Evolutionary conservation across 177 flowering plant species (phyloP).

Genomic region (Vitis hybrid): DNA sequence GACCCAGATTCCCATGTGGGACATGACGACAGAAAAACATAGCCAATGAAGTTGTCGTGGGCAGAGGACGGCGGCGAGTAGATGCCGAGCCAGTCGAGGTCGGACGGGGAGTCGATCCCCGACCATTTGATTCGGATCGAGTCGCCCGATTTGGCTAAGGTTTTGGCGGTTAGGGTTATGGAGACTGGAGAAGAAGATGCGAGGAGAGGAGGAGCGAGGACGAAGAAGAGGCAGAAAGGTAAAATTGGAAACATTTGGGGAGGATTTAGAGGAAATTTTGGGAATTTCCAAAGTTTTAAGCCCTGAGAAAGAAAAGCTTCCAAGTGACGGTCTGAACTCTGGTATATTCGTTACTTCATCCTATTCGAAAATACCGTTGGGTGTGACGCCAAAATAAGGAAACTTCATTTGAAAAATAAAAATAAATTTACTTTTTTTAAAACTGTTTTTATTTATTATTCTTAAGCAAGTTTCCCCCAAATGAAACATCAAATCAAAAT

Average conservation of each 20-base stretch:
- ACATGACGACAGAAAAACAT: slow-evolving; percentile 65
- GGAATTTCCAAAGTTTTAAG: slow-evolving; percentile 2
- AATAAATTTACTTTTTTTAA: too few relatives aligned
- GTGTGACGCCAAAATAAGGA: too few relatives aligned
- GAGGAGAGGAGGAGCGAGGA: slow-evolving; percentile 12
- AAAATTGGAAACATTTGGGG: background rate
- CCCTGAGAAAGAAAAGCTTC: slow-evolving; percentile 13
- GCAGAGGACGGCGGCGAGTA: slow-evolving; percentile 80
- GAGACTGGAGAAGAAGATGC: slow-evolving; percentile 18
- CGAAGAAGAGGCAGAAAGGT: slow-evolving; percentile 4
- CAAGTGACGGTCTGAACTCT: background rate
- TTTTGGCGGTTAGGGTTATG: slow-evolving; percentile 45
- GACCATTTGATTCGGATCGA: slow-evolving; percentile 65
- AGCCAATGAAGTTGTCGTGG: slow-evolving; percentile 73
- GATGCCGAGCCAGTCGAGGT: slow-evolving; percentile 91
- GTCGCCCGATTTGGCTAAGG: slow-evolving; percentile 61
- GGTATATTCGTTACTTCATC: too few relatives aligned
- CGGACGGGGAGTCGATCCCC: slow-evolving; percentile 57
- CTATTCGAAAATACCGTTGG: too few relatives aligned
- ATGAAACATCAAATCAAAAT: too few relatives aligned
- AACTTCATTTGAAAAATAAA: too few relatives aligned
- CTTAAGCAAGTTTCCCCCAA: too few relatives aligned
- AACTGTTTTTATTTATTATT: too few relatives aligned
- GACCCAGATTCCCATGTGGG: slow-evolving; percentile 72
- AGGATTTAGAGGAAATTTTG: slow-evolving; percentile 14